phyloP scores from a whole-genome alignment of 1,139 yeast genomes.

The Wickerhamiella infanticola region DNA sequence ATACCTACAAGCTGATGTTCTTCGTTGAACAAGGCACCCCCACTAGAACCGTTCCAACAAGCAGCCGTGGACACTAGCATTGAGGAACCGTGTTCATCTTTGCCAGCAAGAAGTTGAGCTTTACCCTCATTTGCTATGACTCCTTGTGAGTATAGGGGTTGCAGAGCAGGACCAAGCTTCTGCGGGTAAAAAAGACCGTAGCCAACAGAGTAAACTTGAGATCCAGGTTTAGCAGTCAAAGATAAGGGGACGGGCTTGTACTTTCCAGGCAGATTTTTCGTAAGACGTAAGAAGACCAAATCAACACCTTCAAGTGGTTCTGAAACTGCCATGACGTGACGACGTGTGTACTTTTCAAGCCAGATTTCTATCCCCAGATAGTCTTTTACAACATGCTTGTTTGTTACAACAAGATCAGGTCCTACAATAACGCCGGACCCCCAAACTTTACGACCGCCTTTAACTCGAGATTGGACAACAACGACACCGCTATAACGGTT shows the following conservation, averaged over 20 bases:
- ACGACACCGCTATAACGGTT: constrained; percentile 9
- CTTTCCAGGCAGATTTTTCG: constrained; percentile 5
- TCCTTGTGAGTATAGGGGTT: constrained; percentile 37
- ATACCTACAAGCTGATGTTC: constrained; percentile 34
- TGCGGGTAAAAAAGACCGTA: constrained; percentile 38
- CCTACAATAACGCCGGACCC: constrained; percentile 33
- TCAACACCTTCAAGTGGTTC: constrained; percentile 26
- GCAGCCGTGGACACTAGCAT: constrained; percentile 41
- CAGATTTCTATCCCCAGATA: constrained; percentile 17
- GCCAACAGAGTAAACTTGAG: constrained; percentile 35
- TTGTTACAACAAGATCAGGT: constrained; percentile 27
- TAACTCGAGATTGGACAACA: constrained; percentile 6
- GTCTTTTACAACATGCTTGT: constrained; percentile 30
- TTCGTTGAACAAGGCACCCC: constrained; percentile 42
- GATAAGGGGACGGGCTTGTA: constrained; percentile 10
- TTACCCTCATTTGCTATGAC: constrained; percentile 24
- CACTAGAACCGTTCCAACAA: constrained; percentile 70
- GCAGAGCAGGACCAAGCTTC: constrained; percentile 13
- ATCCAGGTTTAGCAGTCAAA: constrained; percentile 19
- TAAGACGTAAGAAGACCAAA: constrained; percentile 21
- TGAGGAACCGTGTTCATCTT: constrained; percentile 13
- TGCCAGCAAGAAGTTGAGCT: not conserved
- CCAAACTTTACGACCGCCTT: constrained; percentile 22
- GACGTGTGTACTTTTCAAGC: constrained; percentile 13
- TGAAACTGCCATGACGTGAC: constrained; percentile 14